Conservation (phyloP, 495 filamentous ascomycete species). For the Daldinia childiae region DNA sequence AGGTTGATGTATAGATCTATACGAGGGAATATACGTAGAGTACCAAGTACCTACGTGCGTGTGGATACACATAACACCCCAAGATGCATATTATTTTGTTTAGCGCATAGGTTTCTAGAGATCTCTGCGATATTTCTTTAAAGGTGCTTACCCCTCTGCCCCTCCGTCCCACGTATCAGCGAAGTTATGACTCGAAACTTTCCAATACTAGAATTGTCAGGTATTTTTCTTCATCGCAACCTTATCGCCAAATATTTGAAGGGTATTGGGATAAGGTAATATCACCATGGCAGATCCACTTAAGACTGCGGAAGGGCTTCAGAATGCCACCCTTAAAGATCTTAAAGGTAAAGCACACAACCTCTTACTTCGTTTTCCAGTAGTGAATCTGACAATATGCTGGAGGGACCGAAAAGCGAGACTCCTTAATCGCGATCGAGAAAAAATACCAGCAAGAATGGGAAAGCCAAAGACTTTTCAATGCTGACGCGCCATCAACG, state of each 20-base stretch:
- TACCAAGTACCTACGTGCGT: too few species aligned
- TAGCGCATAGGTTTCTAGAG: neutral
- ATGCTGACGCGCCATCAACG: slow-evolving; percentile 81
- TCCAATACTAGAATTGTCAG: neutral
- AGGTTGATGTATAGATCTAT: too few species aligned
- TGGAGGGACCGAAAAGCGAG: slow-evolving; percentile 82
- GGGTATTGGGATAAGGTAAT: slow-evolving; percentile 1
- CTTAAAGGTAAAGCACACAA: slow-evolving; percentile 29
- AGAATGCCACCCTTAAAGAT: slow-evolving; percentile 35
- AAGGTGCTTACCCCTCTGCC: slow-evolving; percentile 14
- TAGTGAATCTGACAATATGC: slow-evolving; percentile 1
- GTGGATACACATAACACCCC: too few species aligned
- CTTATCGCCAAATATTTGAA: slow-evolving; percentile 2
- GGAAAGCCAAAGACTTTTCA: slow-evolving; percentile 80
- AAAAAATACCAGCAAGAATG: slow-evolving; percentile 92
- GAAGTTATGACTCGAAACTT: slow-evolving; percentile 23
- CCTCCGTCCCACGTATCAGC: slow-evolving; percentile 7
- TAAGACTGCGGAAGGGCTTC: slow-evolving; percentile 24
- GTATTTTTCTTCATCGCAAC: neutral
- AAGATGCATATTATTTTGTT: neutral
- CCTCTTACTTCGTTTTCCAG: slow-evolving; percentile 4
- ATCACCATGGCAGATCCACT: slow-evolving; percentile 25
- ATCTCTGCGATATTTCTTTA: neutral
- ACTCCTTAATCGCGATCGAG: slow-evolving; percentile 85
- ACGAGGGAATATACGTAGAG: too few species aligned